phyloP scores from a whole-genome alignment of 352 stramenopile species.

The Pythium rhizo-oryzae region DNA sequence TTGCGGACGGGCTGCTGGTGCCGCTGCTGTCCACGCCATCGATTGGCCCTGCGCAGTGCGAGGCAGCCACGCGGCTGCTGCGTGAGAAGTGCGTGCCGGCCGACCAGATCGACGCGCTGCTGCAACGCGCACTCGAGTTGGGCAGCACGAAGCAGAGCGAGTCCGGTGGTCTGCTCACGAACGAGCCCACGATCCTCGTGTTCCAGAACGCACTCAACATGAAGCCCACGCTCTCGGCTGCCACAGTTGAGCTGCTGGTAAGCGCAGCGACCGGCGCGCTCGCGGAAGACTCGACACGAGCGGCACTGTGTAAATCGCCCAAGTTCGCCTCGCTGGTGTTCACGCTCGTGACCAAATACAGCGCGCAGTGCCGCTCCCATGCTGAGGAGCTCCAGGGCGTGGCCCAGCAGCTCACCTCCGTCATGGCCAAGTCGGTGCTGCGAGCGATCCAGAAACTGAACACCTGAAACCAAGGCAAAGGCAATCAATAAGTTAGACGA shows the following conservation, averaged over 20 bases:
- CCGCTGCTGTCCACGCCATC: slow-evolving; percentile 42
- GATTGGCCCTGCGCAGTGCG: slow-evolving; percentile 56
- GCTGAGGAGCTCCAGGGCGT: slow-evolving; percentile 23
- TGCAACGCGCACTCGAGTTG: slow-evolving; percentile 36
- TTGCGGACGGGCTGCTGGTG: slow-evolving; percentile 62
- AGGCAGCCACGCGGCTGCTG: slow-evolving; percentile 71
- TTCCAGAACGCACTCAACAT: slow-evolving; percentile 74
- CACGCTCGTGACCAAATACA: slow-evolving; percentile 36
- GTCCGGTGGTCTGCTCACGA: slow-evolving; percentile 34
- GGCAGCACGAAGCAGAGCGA: neutral
- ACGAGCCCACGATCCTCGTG: slow-evolving; percentile 65
- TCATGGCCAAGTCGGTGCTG: slow-evolving; percentile 34
- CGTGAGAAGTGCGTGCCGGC: slow-evolving; percentile 45
- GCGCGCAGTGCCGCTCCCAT: slow-evolving; percentile 21
- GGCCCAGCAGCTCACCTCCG: slow-evolving; percentile 19
- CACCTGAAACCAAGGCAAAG: neutral
- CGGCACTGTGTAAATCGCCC: slow-evolving; percentile 22
- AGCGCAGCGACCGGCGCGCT: neutral
- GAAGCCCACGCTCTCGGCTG: slow-evolving; percentile 47
- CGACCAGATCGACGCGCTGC: slow-evolving; percentile 54
- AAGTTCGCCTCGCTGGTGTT: slow-evolving; percentile 37
- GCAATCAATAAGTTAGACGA: neutral
- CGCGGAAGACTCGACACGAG: slow-evolving; percentile 5
- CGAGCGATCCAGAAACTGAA: slow-evolving; percentile 74
- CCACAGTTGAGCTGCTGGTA: slow-evolving; percentile 44